These are phyloP conservation scores for Sporothrix schenckii DNA, from an alignment of 2,329 filamentous ascomycete genomes.

Conservation along the genomic window DNA sequence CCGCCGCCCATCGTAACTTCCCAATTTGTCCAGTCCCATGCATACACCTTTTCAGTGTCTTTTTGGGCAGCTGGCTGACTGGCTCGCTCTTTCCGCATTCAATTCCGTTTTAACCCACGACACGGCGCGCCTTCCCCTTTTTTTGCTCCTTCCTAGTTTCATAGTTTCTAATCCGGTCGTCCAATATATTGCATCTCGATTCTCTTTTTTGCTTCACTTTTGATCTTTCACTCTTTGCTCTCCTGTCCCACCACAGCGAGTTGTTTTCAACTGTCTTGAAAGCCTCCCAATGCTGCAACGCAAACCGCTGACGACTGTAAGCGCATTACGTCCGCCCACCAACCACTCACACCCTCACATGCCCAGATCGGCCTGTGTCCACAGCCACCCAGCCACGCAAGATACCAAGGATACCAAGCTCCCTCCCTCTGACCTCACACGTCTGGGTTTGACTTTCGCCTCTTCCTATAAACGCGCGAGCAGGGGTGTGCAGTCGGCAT, in stretches of 20 bases:
- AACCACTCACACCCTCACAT: background rate
- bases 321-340: conserved; percentile 1
- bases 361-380: conserved; percentile 21
- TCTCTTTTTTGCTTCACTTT: conserved; percentile 7
- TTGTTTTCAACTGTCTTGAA: background rate
- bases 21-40: background rate
- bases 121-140: conserved; percentile 7
- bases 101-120: background rate
- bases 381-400: conserved; percentile 31
- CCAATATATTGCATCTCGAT: conserved; percentile 4
- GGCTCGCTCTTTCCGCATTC: conserved; percentile 25
- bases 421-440: conserved; percentile 2
- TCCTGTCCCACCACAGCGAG: background rate
- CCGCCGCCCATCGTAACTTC: conserved; percentile 18
- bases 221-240: background rate
- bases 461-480: conserved; percentile 3
- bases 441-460: background rate
- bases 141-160: conserved; percentile 17
- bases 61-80: background rate
- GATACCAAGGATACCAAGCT: conserved; percentile 21
- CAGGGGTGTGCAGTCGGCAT: conserved; percentile 8
- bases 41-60: background rate
- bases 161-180: conserved; percentile 1
- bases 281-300: background rate
- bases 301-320: conserved; percentile 3